Conservation (phyloP, 177 flowering plant genomes). For the Telopea speciosissima region DNA sequence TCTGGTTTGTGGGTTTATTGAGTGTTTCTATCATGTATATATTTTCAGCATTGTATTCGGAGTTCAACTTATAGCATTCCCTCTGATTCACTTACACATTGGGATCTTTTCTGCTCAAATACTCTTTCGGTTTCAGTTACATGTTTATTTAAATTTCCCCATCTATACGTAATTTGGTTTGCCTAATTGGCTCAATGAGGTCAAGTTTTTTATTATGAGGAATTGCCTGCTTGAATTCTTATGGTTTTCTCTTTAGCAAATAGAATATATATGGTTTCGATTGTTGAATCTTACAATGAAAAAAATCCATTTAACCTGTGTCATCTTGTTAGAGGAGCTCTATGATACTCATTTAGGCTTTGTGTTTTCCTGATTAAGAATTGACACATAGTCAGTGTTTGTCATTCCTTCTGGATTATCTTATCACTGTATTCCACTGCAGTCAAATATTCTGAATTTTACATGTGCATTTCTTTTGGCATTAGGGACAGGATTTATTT, state of each 20-base stretch:
- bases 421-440: not conserved
- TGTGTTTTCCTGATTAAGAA: not conserved
- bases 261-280: not conserved
- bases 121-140: not conserved
- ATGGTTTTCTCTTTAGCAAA: not conserved
- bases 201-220: not conserved
- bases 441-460: not conserved
- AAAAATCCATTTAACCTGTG: not conserved
- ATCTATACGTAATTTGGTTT: constrained; percentile 2
- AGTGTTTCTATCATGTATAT: not conserved
- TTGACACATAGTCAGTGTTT: not conserved
- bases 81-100: not conserved
- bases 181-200: not conserved
- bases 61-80: constrained; percentile 1
- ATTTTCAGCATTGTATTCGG: not conserved
- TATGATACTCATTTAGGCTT: not conserved
- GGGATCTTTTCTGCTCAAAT: not conserved
- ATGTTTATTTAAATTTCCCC: not conserved
- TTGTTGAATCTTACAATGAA: not conserved
- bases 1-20: not conserved
- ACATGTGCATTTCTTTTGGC: not conserved
- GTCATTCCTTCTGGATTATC: not conserved
- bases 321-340: not conserved
- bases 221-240: constrained; percentile 1
- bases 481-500: not conserved